Percentiles rank a stretch among this genome's conserved stretches.
Conservation (phyloP, 2,329 filamentous ascomycete genomes). For the Fusarium graminum region DNA sequence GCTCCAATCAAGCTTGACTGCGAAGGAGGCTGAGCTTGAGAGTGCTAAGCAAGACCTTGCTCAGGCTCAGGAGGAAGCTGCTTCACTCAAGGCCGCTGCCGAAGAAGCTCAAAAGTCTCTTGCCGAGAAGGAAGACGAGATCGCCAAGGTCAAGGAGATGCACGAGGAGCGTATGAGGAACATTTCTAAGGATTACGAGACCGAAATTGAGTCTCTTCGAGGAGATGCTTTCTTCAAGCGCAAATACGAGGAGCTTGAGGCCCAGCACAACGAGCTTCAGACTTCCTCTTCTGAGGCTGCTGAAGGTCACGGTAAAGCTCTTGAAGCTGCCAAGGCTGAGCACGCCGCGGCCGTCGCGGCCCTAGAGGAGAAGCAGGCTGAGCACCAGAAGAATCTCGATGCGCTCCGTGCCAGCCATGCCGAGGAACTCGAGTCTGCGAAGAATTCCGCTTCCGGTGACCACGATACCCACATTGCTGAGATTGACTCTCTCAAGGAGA, state of each 20-base stretch:
- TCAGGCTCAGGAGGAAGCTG: constrained; percentile 61
- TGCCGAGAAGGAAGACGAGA: constrained; percentile 62
- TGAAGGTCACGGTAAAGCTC: constrained; percentile 57
- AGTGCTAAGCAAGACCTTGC: constrained; percentile 57
- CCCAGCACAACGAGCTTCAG: constrained; percentile 66
- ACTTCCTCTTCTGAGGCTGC: constrained; percentile 53
- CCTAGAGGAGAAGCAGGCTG: constrained; percentile 64
- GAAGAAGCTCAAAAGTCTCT: constrained; percentile 62
- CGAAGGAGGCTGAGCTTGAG: constrained; percentile 62
- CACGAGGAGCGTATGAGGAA: constrained; percentile 70
- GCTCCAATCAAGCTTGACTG: constrained; percentile 57
- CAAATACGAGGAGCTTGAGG: constrained; percentile 72
- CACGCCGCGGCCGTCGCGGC: constrained; percentile 60
- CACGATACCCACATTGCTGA: constrained; percentile 63
- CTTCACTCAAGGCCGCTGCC: constrained; percentile 63
- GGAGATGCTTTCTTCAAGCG: constrained; percentile 74
- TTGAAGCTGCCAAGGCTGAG: constrained; percentile 60
- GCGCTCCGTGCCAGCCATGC: constrained; percentile 69
- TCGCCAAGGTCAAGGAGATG: constrained; percentile 65
- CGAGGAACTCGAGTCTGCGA: constrained; percentile 69
- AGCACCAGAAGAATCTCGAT: constrained; percentile 67
- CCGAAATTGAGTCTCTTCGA: constrained; percentile 73
- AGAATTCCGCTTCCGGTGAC: constrained; percentile 65
- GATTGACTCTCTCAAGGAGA: constrained; percentile 67
- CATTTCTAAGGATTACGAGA: constrained; percentile 71